Evolutionary conservation across 192 early-diverging fungal species (phyloP).

Genomic region (Lobosporangium transversale): DNA sequence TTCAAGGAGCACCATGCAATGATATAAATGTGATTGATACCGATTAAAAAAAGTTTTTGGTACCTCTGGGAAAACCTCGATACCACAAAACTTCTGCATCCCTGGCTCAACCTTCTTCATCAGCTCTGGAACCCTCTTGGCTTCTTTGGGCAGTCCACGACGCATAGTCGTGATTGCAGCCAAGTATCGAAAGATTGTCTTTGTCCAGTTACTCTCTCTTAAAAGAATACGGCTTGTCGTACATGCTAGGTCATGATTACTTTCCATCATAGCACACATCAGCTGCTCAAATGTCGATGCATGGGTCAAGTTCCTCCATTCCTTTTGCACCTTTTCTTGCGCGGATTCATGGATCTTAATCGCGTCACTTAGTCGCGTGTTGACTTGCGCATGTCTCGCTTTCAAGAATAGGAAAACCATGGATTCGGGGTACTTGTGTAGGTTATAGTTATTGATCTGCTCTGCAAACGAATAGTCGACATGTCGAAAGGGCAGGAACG

Average conservation of each 20-base stretch:
- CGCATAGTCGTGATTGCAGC: conserved; percentile 67
- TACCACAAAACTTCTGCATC: conserved; percentile 83
- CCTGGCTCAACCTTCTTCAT: conserved; percentile 74
- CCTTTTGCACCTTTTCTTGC: conserved; percentile 59
- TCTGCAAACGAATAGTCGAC: conserved; percentile 72
- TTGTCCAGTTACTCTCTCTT: conserved; percentile 88
- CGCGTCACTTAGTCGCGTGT: conserved; percentile 64
- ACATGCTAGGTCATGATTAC: conserved; percentile 67
- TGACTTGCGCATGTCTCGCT: conserved; percentile 69
- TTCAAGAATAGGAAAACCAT: conserved; percentile 78
- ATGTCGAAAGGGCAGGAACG: conserved; percentile 73
- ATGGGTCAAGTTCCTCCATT: conserved; percentile 86
- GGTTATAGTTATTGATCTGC: conserved; percentile 60
- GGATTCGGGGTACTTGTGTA: conserved; percentile 68
- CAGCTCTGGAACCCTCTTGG: conserved; percentile 61
- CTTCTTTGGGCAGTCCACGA: conserved; percentile 44
- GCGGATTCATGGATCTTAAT: conserved; percentile 68
- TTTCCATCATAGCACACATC: conserved; percentile 70
- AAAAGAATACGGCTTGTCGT: conserved; percentile 69
- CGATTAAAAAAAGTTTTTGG: not conserved
- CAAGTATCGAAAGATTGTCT: conserved; percentile 81
- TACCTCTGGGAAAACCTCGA: conserved; percentile 78
- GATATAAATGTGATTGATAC: not conserved
- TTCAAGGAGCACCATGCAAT: not conserved
- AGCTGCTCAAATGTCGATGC: conserved; percentile 83